Conservation (phyloP, 2,329 filamentous ascomycete genomes). For the Fusarium sp. region DNA sequence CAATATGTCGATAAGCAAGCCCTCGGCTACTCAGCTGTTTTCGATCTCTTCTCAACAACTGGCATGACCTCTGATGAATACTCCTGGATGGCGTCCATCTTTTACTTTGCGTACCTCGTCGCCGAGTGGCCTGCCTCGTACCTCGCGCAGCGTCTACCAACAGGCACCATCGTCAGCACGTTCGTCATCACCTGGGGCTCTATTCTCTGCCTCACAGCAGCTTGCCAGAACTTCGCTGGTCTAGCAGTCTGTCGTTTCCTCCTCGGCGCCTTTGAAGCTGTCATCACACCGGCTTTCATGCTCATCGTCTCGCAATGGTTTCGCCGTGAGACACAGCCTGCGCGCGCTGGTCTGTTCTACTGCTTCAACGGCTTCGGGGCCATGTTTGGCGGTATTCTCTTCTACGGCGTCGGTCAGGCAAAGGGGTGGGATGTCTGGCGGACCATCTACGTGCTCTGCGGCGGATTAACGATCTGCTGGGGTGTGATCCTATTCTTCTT, state of each 20-base stretch:
- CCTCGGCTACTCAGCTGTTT: slow-evolving; percentile 64
- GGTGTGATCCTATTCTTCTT: slow-evolving; percentile 55
- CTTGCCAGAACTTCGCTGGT: slow-evolving; percentile 54
- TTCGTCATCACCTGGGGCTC: slow-evolving; percentile 51
- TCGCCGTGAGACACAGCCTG: slow-evolving; percentile 56
- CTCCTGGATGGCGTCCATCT: slow-evolving; percentile 65
- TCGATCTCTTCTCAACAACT: slow-evolving; percentile 63
- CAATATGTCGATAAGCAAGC: slow-evolving; percentile 68
- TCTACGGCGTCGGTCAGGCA: slow-evolving; percentile 65
- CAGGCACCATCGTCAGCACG: slow-evolving; percentile 48
- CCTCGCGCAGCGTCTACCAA: slow-evolving; percentile 49
- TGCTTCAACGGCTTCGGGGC: slow-evolving; percentile 58
- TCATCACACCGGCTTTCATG: slow-evolving; percentile 62
- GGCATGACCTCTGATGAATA: slow-evolving; percentile 60
- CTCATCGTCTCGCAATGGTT: slow-evolving; percentile 64
- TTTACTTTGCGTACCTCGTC: slow-evolving; percentile 62
- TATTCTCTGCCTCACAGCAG: slow-evolving; percentile 58
- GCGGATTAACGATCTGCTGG: slow-evolving; percentile 60
- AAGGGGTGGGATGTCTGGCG: slow-evolving; percentile 58
- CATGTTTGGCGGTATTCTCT: slow-evolving; percentile 58
- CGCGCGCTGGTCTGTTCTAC: slow-evolving; percentile 55
- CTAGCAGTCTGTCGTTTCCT: slow-evolving; percentile 59
- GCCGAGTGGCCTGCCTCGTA: slow-evolving; percentile 54
- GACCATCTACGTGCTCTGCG: slow-evolving; percentile 65
- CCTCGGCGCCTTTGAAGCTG: slow-evolving; percentile 59